phyloP scores from a whole-genome alignment of 176 grass and related monocot species.

The Tillandsia leiboldiana region DNA sequence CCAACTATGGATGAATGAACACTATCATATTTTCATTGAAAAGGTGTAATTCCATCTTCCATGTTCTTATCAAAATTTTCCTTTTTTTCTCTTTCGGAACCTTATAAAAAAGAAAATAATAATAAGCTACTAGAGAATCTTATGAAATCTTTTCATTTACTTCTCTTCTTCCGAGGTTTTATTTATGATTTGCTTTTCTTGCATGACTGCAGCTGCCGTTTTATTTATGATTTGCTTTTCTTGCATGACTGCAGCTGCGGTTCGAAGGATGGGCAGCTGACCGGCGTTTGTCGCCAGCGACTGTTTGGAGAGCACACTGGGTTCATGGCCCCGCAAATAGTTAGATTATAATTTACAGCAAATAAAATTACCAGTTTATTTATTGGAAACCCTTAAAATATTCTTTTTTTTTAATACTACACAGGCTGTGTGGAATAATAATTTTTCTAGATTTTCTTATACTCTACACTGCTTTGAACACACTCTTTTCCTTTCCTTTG shows the following conservation, averaged over 20 bases:
- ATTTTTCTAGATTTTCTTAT: too few species aligned
- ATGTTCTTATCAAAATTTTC: neutral
- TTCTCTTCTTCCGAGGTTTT: neutral
- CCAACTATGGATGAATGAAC: constrained; percentile 59
- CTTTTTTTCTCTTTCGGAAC: too few species aligned
- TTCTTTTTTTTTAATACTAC: too few species aligned
- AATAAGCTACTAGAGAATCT: too few species aligned
- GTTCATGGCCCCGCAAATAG: constrained; percentile 23
- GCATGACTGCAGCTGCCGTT: constrained; percentile 35
- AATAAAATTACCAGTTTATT: too few species aligned
- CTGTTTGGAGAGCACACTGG: constrained; percentile 82
- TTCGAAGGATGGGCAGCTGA: constrained; percentile 51
- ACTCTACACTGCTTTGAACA: too few species aligned
- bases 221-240: too few species aligned
- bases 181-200: neutral
- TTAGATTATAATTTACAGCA: constrained; percentile 23
- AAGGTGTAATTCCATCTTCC: constrained; percentile 37
- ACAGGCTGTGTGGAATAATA: too few species aligned
- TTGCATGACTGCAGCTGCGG: constrained; percentile 36
- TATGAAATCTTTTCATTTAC: too few species aligned
- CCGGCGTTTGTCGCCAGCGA: constrained; percentile 65
- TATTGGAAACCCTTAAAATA: too few species aligned
- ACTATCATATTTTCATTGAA: constrained; percentile 53
- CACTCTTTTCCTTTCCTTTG: too few species aligned
- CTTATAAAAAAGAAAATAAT: too few species aligned